Conservation (phyloP, 768 basidiomycete genomes). For the Auriscalpium microsporum region DNA sequence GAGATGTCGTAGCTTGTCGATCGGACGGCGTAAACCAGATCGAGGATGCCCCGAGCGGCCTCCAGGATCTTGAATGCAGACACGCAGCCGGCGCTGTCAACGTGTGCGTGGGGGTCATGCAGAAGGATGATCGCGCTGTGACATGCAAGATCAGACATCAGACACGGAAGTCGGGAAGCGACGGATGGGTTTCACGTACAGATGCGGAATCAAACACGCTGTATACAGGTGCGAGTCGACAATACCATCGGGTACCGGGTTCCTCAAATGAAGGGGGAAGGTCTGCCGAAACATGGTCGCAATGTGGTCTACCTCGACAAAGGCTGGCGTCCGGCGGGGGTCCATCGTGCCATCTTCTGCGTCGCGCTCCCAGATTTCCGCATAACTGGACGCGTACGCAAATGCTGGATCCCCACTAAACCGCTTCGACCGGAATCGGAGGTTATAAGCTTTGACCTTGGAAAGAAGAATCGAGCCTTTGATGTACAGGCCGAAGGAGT, state of each 20-base stretch:
- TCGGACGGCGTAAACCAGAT: slow-evolving; percentile 56
- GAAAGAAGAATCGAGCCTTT: slow-evolving; percentile 62
- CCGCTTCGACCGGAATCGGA: slow-evolving; percentile 53
- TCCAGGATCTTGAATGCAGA: slow-evolving; percentile 63
- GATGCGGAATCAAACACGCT: slow-evolving; percentile 18
- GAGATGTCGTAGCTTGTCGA: slow-evolving; percentile 69
- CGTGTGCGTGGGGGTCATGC: slow-evolving; percentile 69
- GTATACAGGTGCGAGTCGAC: slow-evolving; percentile 31
- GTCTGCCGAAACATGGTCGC: slow-evolving; percentile 19
- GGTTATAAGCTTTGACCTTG: slow-evolving; percentile 53
- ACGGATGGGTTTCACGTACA: slow-evolving; percentile 28
- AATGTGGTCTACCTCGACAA: slow-evolving; percentile 22
- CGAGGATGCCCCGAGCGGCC: slow-evolving; percentile 57
- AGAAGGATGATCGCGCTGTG: slow-evolving; percentile 60
- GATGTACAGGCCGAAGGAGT: slow-evolving; percentile 65
- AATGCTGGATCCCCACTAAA: slow-evolving; percentile 50
- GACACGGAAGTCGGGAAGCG: slow-evolving; percentile 16
- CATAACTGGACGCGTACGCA: slow-evolving; percentile 20
- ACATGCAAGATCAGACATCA: background rate
- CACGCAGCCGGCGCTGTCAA: slow-evolving; percentile 48
- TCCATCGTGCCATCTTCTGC: slow-evolving; percentile 12
- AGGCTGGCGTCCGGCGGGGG: slow-evolving; percentile 22
- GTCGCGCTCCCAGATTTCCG: slow-evolving; percentile 9
- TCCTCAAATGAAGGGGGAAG: slow-evolving; percentile 24
- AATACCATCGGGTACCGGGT: slow-evolving; percentile 26